Conservation (phyloP, 2,329 filamentous ascomycete genomes). For the Cordyceps fumosorosea region DNA sequence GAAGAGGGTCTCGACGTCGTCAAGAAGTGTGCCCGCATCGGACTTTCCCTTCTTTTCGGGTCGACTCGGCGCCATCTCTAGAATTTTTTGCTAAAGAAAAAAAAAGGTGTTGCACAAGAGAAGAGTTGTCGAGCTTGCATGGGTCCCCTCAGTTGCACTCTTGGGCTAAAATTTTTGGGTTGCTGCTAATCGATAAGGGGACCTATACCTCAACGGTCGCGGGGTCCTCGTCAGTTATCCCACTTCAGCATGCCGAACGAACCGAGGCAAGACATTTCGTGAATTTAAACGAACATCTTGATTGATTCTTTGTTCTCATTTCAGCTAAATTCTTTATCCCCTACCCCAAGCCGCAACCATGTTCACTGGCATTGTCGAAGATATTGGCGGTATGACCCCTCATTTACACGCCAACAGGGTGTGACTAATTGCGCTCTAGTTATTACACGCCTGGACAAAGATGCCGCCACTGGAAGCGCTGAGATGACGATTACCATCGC, state of each 20-base stretch:
- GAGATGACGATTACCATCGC: slow-evolving; percentile 77
- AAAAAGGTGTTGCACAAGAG: not conserved
- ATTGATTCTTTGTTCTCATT: not conserved
- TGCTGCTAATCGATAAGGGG: slow-evolving; percentile 11
- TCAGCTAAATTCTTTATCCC: no score
- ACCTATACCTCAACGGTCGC: slow-evolving; percentile 1
- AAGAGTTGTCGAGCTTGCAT: not conserved
- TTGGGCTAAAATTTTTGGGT: slow-evolving; percentile 13
- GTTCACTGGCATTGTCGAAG: slow-evolving; percentile 95
- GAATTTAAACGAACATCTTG: not conserved
- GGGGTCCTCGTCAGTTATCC: not conserved
- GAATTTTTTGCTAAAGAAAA: not conserved
- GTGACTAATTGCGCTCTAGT: slow-evolving; percentile 46
- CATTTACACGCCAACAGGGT: slow-evolving; percentile 17
- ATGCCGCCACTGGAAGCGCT: slow-evolving; percentile 80
- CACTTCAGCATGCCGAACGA: not conserved
- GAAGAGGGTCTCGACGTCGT: slow-evolving; percentile 36
- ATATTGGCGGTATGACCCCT: slow-evolving; percentile 71
- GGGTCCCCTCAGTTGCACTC: slow-evolving; percentile 4
- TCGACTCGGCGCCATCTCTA: slow-evolving; percentile 36
- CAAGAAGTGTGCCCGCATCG: slow-evolving; percentile 26
- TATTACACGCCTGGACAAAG: slow-evolving; percentile 71
- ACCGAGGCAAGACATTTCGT: not conserved
- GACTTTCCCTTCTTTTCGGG: slow-evolving; percentile 30
- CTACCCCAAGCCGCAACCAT: slow-evolving; percentile 42